These are phyloP conservation scores for Microstroma glucosiphilum DNA, from an alignment of 1,284 basidiomycete genomes.

Conservation along the genomic window DNA sequence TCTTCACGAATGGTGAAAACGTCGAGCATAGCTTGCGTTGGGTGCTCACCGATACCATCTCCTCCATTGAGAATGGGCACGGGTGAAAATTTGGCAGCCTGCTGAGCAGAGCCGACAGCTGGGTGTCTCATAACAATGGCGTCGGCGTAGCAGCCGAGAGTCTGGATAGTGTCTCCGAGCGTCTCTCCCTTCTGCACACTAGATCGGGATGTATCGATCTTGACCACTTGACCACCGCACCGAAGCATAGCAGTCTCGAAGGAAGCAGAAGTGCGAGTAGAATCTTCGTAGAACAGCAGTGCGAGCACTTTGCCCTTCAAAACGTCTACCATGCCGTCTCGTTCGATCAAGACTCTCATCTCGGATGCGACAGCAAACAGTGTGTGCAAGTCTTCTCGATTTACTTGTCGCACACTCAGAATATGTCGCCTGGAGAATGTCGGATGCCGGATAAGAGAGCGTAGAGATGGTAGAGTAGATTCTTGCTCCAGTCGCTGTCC, in stretches of 20 bases:
- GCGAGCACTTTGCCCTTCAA: constrained; percentile 85
- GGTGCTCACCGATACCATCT: constrained; percentile 95
- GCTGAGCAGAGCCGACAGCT: constrained; percentile 71
- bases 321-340: constrained; percentile 80
- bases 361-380: constrained; percentile 93
- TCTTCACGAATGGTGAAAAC: constrained; percentile 97
- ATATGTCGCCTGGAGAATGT: constrained; percentile 73
- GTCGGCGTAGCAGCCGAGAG: constrained; percentile 91
- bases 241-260: constrained; percentile 99
- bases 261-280: constrained; percentile 78
- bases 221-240: constrained; percentile 88
- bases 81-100: constrained; percentile 77
- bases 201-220: constrained; percentile 71
- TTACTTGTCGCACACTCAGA: constrained; percentile 89
- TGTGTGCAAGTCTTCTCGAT: constrained; percentile 80
- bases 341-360: constrained; percentile 91
- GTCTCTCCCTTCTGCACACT: constrained; percentile 93
- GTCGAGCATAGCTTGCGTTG: constrained; percentile 74
- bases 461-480: constrained; percentile 16
- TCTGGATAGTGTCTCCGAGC: constrained; percentile 86
- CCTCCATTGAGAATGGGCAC: constrained; percentile 95
- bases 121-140: constrained; percentile 93
- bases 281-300: constrained; percentile 97
- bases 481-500: neutral
- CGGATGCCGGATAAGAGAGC: constrained; percentile 54